These are phyloP conservation scores for Dioscorea cayenensis DNA, from an alignment of 116 monocot species.

Conservation along the genomic window DNA sequence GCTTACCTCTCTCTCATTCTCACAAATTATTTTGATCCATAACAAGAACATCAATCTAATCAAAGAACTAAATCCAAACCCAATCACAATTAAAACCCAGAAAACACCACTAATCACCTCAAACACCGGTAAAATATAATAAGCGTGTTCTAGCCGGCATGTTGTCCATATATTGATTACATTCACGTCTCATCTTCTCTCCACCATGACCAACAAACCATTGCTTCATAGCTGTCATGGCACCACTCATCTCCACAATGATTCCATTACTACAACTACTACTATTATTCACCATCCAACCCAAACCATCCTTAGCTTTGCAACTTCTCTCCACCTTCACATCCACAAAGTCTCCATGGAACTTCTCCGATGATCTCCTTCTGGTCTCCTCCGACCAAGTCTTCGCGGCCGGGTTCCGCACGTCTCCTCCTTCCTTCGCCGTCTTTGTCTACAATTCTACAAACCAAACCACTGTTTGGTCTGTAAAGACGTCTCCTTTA, in stretches of 20 bases:
- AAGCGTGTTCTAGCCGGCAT: neutral
- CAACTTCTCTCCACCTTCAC: slow-evolving; percentile 13
- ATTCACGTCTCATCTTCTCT: neutral
- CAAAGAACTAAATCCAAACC: too few relatives aligned
- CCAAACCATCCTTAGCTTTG: neutral
- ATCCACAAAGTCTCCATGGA: slow-evolving; percentile 35
- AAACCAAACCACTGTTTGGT: slow-evolving; percentile 20
- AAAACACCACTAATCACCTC: too few relatives aligned
- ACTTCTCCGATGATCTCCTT: slow-evolving; percentile 20
- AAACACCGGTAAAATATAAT: too few relatives aligned
- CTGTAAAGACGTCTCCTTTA: neutral
- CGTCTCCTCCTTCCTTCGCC: slow-evolving; percentile 21
- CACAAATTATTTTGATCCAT: too few relatives aligned
- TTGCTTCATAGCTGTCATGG: neutral
- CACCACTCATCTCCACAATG: neutral
- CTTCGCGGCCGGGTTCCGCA: slow-evolving; percentile 55
- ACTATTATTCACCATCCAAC: neutral
- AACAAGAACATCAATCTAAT: too few relatives aligned
- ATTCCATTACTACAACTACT: neutral
- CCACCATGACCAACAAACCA: neutral
- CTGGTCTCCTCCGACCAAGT: slow-evolving; percentile 30
- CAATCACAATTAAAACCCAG: too few relatives aligned
- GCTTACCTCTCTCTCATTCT: too few relatives aligned
- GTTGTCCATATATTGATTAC: neutral
- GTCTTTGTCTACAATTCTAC: slow-evolving; percentile 25